Conservation (phyloP, 2,329 filamentous ascomycete species). For the Aspergillus piperis region DNA sequence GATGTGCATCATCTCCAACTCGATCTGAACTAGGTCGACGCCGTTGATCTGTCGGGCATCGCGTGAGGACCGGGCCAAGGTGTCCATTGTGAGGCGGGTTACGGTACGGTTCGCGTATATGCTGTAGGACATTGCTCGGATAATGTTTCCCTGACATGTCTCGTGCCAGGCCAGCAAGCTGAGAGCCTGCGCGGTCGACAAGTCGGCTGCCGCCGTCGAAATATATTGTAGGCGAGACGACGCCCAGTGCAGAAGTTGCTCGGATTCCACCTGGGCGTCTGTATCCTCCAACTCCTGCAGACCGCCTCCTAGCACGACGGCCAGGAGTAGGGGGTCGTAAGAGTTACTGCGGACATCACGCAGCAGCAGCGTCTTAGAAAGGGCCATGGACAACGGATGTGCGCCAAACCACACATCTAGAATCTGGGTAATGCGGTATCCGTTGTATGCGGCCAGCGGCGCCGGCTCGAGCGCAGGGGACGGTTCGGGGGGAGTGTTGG, state of each 20-base stretch:
- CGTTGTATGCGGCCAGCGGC: not conserved
- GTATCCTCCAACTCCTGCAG: not conserved
- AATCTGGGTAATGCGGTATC: slow-evolving; percentile 1
- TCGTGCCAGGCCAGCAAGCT: slow-evolving; percentile 1
- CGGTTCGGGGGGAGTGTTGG: not conserved
- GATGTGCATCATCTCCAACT: not conserved
- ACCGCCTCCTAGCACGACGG: not conserved
- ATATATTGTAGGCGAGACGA: not conserved
- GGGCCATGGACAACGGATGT: not conserved
- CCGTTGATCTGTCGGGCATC: not conserved
- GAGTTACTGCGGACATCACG: not conserved
- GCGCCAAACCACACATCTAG: not conserved
- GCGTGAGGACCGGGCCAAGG: not conserved
- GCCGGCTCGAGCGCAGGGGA: not conserved
- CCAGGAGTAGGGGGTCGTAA: not conserved
- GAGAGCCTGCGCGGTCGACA: not conserved
- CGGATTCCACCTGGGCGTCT: not conserved
- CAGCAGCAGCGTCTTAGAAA: not conserved
- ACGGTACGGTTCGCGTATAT: not conserved
- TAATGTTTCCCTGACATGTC: not conserved
- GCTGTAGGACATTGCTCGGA: not conserved
- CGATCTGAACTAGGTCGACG: not conserved
- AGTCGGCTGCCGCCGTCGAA: not conserved
- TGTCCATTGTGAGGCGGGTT: not conserved
- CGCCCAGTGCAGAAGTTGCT: not conserved